Conservation (phyloP, 441 rosid genomes). For the Adansonia grandidieri region DNA sequence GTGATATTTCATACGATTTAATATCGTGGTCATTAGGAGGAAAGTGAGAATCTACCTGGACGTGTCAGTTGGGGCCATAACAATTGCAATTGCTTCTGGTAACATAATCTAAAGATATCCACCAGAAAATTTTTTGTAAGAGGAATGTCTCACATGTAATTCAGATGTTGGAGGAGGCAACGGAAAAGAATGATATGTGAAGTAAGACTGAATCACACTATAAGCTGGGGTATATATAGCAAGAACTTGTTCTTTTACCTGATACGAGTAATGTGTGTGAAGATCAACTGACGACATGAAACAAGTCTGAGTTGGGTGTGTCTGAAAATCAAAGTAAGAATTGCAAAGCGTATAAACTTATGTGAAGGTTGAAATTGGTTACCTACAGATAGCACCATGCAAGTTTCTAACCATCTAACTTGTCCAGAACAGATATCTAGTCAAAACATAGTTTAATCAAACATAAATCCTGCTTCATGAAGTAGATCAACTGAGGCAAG, state of each 20-base stretch:
- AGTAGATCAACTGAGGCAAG: neutral
- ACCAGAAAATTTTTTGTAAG: conserved; percentile 18
- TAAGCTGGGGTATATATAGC: neutral
- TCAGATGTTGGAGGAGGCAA: neutral
- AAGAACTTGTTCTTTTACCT: conserved; percentile 38
- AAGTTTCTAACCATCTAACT: neutral
- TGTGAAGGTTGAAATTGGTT: neutral
- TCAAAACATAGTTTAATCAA: neutral
- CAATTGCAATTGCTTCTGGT: conserved; percentile 94
- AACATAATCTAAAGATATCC: conserved; percentile 69
- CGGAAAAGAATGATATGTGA: conserved; percentile 2
- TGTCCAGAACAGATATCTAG: neutral
- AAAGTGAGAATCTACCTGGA: conserved; percentile 51
- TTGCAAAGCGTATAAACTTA: conserved; percentile 3
- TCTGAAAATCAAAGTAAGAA: conserved; percentile 58
- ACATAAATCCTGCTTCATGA: neutral
- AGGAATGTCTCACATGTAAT: neutral
- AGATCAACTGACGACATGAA: conserved; percentile 99
- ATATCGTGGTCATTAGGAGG: neutral
- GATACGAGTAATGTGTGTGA: conserved; percentile 96
- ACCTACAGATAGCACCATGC: neutral
- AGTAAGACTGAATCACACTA: neutral
- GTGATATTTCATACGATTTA: conserved; percentile 16
- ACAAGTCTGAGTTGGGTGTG: conserved; percentile 95
- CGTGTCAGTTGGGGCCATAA: conserved; percentile 90